Evolutionary conservation across 2,329 filamentous ascomycete genomes (phyloP).

Genomic region (Karstenula rhodostoma): DNA sequence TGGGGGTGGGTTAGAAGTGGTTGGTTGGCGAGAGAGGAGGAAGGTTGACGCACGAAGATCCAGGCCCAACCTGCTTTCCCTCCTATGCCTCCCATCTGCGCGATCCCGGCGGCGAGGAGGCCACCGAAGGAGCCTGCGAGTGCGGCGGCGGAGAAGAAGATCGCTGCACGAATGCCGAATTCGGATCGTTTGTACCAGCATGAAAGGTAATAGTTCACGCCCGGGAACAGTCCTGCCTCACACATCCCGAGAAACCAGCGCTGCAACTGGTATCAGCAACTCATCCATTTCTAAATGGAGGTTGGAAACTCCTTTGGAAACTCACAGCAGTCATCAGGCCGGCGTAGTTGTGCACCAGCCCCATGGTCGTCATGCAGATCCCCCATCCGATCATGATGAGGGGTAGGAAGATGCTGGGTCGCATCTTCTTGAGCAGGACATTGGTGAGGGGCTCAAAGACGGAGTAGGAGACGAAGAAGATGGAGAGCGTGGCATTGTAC

Average conservation of each 20-base stretch:
- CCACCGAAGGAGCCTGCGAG: constrained; percentile 69
- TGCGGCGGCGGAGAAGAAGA: constrained; percentile 65
- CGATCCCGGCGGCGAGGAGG: constrained; percentile 66
- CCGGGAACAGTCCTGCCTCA: constrained; percentile 50
- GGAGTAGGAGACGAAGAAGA: constrained; percentile 68
- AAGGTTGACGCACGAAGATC: constrained; percentile 45
- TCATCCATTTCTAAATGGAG: constrained; percentile 53
- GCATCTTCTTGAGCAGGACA: constrained; percentile 68
- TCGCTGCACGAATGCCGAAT: constrained; percentile 64
- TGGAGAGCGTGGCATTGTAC: constrained; percentile 70
- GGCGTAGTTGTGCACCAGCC: constrained; percentile 55
- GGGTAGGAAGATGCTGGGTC: constrained; percentile 55
- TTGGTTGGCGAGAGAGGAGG: background rate
- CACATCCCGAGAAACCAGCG: constrained; percentile 37
- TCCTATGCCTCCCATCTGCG: constrained; percentile 66
- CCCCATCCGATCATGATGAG: constrained; percentile 62
- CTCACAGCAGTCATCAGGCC: constrained; percentile 52
- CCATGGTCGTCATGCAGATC: constrained; percentile 60
- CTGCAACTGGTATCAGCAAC: background rate
- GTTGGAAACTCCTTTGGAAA: constrained; percentile 44
- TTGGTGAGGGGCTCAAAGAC: constrained; percentile 67
- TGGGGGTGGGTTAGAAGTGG: constrained; percentile 48
- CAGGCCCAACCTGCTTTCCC: constrained; percentile 53
- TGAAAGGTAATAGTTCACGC: constrained; percentile 63
- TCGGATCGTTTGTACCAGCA: constrained; percentile 71